Conservation (phyloP, 495 filamentous ascomycete species). For the Penicillium antarcticum region DNA sequence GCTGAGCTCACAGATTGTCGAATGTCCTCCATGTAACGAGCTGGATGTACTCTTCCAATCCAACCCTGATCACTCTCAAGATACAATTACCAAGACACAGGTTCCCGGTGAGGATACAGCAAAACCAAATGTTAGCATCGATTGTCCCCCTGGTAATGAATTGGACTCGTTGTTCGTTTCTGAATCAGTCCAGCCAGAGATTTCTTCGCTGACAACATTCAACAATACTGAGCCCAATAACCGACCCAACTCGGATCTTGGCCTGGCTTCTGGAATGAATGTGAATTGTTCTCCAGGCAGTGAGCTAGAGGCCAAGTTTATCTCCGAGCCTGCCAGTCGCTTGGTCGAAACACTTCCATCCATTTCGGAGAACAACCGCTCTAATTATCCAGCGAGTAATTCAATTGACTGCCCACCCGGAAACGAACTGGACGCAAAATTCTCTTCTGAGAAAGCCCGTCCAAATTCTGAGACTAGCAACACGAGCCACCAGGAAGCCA, state of each 20-base stretch:
- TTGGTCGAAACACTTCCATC: neutral
- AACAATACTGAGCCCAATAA: neutral
- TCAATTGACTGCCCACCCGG: slow-evolving; percentile 11
- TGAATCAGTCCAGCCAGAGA: neutral
- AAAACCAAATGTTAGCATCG: slow-evolving; percentile 4
- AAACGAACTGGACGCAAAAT: slow-evolving; percentile 1
- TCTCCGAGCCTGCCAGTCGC: slow-evolving; percentile 1
- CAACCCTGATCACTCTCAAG: neutral
- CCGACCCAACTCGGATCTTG: neutral
- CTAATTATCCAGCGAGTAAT: neutral
- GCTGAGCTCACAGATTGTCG: neutral
- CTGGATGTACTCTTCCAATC: neutral
- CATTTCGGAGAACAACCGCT: neutral
- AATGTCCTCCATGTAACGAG: slow-evolving; percentile 11
- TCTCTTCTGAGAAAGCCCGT: neutral
- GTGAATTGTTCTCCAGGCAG: slow-evolving; percentile 15
- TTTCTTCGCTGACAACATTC: neutral
- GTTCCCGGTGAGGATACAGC: neutral
- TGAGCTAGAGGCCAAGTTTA: slow-evolving; percentile 17
- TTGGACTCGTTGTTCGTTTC: slow-evolving; percentile 9
- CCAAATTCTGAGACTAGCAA: neutral
- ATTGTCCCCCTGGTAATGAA: slow-evolving; percentile 4
- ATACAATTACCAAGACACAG: neutral
- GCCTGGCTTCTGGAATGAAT: neutral
- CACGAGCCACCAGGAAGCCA: neutral